Base-by-base conservation (phyloP, 306 rosid species). In the Vicia villosa region DNA sequence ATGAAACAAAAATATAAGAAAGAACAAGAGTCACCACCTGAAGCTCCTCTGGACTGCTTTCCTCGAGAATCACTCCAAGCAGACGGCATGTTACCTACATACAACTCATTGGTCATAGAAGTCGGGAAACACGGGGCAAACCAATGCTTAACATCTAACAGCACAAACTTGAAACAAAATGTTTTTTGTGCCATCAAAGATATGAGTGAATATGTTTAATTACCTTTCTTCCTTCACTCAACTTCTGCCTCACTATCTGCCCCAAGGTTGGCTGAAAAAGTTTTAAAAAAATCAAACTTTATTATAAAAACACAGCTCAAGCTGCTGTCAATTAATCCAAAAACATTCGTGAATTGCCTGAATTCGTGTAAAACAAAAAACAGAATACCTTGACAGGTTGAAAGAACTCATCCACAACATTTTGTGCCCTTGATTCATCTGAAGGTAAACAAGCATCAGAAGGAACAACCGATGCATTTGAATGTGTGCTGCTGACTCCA, bases 151-250 rank as follows among this genome's bases (percentile, higher is more conserved):
- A 75, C 64, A 54, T 60, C 65, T 55, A 75, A 66, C 30, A 54
- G 50, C 60, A 59, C 58, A 37, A 61, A 68, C 19, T 43, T 50
- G 68, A 36, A 55, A 10, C 12, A 17, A 67, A 41, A 68, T 63
- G 63, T 8, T 79, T 62, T 43, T 15, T 8, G 14, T 16, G 56
- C 47, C 32, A 61, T 63, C 63, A 47, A 54, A n/a, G n/a, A 59
- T 61, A 64, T 63, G 49, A 46, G 20, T 68, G 72, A 28, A 58
- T 50, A 63, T 26, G 62, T 51, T 61, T 5, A 56, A 55, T 79
- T 88, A 94, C 97, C 97, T 88, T 91, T 84, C 99, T 87, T 87
- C 96, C 99, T 71, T 87, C 97, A 73, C 95, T 87, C 74, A 94
- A 82, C 76, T 84, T 94, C 86, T 91, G 97, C 83, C 89, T 84